Percentiles rank a stretch among this genome's conserved stretches.
These are phyloP conservation scores for Babesia caballi DNA, from an alignment of 169 alveolate genomes.

Conservation along the genomic window DNA sequence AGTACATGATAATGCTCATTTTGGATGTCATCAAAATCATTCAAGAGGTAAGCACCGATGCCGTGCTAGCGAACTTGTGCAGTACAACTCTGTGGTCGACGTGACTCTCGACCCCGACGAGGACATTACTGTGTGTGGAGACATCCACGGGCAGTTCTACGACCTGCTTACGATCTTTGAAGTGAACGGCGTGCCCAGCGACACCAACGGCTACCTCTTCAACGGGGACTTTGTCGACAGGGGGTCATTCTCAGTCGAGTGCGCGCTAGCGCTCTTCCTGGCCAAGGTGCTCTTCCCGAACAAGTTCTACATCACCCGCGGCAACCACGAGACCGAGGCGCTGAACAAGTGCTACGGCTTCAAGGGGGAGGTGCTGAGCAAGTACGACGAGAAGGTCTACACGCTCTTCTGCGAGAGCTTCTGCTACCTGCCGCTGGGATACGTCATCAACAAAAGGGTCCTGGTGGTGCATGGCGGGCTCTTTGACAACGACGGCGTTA, in stretches of 20 bases:
- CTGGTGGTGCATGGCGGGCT: slow-evolving; percentile 98
- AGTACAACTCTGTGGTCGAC: slow-evolving; percentile 84
- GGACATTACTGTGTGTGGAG: slow-evolving; percentile 98
- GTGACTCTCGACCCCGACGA: slow-evolving; percentile 84
- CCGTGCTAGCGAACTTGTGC: not conserved
- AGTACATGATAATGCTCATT: slow-evolving; percentile 87
- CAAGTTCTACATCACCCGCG: slow-evolving; percentile 95
- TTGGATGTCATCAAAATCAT: slow-evolving; percentile 85
- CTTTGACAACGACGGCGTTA: slow-evolving; percentile 92
- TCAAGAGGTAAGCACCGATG: slow-evolving; percentile 67
- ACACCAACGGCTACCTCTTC: slow-evolving; percentile 94
- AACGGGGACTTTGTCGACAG: slow-evolving; percentile 99
- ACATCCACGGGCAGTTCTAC: slow-evolving; percentile 99
- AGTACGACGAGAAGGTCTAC: slow-evolving; percentile 93
- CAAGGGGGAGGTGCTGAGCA: slow-evolving; percentile 95
- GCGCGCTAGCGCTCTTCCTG: slow-evolving; percentile 79
- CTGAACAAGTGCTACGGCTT: slow-evolving; percentile 98
- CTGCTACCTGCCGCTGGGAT: slow-evolving; percentile 95
- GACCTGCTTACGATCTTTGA: slow-evolving; percentile 94
- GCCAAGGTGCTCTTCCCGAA: slow-evolving; percentile 92
- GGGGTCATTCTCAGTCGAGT: slow-evolving; percentile 98
- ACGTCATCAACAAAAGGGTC: slow-evolving; percentile 90
- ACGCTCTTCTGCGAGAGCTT: slow-evolving; percentile 91
- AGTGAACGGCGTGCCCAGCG: slow-evolving; percentile 95
- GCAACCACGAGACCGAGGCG: slow-evolving; percentile 97